These are phyloP conservation scores for Mycena albidolilacea DNA, from an alignment of 768 basidiomycete genomes.

Conservation along the genomic window DNA sequence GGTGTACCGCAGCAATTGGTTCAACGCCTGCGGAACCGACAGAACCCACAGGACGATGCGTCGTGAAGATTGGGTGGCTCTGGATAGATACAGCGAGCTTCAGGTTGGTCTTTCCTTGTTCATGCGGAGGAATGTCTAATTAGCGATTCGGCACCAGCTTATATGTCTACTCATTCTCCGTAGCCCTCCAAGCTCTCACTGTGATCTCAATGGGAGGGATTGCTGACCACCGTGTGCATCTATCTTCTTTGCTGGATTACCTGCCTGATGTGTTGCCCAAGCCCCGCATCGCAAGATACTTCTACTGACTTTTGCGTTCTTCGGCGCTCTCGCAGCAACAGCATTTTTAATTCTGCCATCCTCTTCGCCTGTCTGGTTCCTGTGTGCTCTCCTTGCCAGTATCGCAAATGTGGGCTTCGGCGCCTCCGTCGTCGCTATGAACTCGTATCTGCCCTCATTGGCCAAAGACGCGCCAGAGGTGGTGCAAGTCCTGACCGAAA, in stretches of 20 bases:
- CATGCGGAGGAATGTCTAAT: background rate
- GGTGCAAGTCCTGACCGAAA: slow-evolving; percentile 53
- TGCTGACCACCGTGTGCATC: slow-evolving; percentile 86
- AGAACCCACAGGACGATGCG: slow-evolving; percentile 71
- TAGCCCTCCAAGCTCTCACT: slow-evolving; percentile 91
- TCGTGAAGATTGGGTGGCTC: slow-evolving; percentile 83
- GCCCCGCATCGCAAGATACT: slow-evolving; percentile 83
- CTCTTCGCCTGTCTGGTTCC: slow-evolving; percentile 76
- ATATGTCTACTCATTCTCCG: slow-evolving; percentile 90
- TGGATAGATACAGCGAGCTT: slow-evolving; percentile 96
- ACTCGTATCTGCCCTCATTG: slow-evolving; percentile 86
- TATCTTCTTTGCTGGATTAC: background rate
- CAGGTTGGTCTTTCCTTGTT: slow-evolving; percentile 65
- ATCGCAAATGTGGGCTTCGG: slow-evolving; percentile 91
- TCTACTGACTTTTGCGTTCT: slow-evolving; percentile 79
- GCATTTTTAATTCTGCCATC: slow-evolving; percentile 84
- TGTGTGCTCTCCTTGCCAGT: slow-evolving; percentile 79
- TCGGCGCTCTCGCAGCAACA: slow-evolving; percentile 79
- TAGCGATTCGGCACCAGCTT: slow-evolving; percentile 62
- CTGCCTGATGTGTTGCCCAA: slow-evolving; percentile 36
- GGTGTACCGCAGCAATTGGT: slow-evolving; percentile 58
- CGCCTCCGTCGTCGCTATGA: slow-evolving; percentile 89
- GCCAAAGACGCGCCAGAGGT: slow-evolving; percentile 79
- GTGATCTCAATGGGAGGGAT: slow-evolving; percentile 96
- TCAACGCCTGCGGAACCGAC: slow-evolving; percentile 41